These are phyloP conservation scores for Scheffersomyces coipomensis DNA, from an alignment of 805 yeast genomes.

Conservation along the genomic window DNA sequence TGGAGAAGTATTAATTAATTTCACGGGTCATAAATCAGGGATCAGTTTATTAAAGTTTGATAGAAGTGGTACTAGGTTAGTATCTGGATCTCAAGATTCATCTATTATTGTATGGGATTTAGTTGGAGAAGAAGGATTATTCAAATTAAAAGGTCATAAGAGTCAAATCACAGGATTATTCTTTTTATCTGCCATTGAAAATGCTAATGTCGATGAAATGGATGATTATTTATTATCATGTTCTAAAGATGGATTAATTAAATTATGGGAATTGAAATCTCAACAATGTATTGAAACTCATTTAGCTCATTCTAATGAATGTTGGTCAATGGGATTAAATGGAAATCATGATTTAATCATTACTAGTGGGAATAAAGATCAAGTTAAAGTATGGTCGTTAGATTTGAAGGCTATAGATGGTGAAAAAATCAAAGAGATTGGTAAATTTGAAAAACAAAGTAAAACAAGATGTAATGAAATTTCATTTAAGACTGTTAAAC, in stretches of 20 bases:
- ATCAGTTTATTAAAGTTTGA: constrained; percentile 74
- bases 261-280: constrained; percentile 88
- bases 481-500: constrained; percentile 42
- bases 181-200: constrained; percentile 37
- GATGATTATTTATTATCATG: constrained; percentile 74
- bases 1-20: constrained; percentile 71
- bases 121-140: constrained; percentile 86
- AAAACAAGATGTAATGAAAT: constrained; percentile 67
- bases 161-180: constrained; percentile 80
- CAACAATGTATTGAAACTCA: constrained; percentile 94
- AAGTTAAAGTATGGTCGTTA: constrained; percentile 80
- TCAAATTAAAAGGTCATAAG: constrained; percentile 83
- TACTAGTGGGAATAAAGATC: constrained; percentile 80
- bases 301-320: constrained; percentile 88
- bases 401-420: constrained; percentile 52
- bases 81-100: constrained; percentile 86
- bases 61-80: constrained; percentile 74
- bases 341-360: constrained; percentile 44
- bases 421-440: constrained; percentile 52
- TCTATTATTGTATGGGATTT: constrained; percentile 91
- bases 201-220: constrained; percentile 44
- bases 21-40: constrained; percentile 88
- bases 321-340: constrained; percentile 75
- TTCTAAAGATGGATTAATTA: constrained; percentile 87
- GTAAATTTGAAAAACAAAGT: constrained; percentile 72